Base-by-base conservation (phyloP, 768 basidiomycete species). In the Mycena capillaripes region DNA sequence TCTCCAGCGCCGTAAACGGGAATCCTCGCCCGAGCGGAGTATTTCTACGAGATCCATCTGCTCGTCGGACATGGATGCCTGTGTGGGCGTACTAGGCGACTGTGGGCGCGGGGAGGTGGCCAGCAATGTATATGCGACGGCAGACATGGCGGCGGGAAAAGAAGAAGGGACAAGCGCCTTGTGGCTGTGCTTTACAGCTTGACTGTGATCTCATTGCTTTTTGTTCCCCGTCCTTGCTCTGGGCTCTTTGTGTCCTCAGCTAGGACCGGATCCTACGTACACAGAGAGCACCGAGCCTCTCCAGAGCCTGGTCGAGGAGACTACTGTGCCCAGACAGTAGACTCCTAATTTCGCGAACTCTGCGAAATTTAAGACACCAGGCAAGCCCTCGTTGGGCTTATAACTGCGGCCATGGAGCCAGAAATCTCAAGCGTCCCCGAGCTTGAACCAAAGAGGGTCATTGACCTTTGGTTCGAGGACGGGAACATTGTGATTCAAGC, bases 381-480 rank as follows among this genome's bases (percentile, higher is more conserved):
- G n/a, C n/a, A n/a, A n/a, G n/a, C n/a, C n/a, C n/a, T n/a, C n/a
- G n/a, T n/a, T n/a, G n/a, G n/a, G n/a, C n/a, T n/a, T n/a, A n/a
- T n/a, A 38, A 2, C 16, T 38, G 38, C 38, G 21, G 11, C 16
- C n/a, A 14, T 21, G 30, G 56, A 17, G 30, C 53, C 25, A 8
- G 53, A 55, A 8, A 30, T 55, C 38, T 38, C 38, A 44, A 19
- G n/a, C n/a, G n/a, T n/a, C n/a, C 14, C 19, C 16, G 42, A 60
- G 17, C 38, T 44, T 29, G 58, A 61, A 30, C 59, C 59, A 61
- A 66, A 66, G 27, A 23, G 64, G 21, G 64, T 66, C 27, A 44
- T 56, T 8, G 73, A 68, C 34, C 71, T 78, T 6, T 78, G 73
- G 77, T 75, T 76, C 53, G 64, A 75, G 27, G 90, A 29, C 80